Evolutionary conservation across 2,329 filamentous ascomycete species (phyloP).

Genomic region (Fusarium ambrosium): DNA sequence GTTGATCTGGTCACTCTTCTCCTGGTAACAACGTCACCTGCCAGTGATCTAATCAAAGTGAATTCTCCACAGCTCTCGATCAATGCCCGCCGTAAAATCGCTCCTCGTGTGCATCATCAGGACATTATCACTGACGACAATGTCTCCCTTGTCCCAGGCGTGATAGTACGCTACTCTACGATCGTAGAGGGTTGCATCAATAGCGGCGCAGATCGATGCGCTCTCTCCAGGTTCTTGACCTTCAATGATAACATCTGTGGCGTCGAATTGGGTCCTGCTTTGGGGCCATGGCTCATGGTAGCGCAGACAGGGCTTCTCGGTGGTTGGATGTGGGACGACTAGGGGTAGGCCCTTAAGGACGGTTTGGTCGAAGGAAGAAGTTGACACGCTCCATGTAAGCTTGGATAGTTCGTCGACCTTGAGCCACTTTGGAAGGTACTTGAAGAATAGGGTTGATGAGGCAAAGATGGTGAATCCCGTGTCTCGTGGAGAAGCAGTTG

Average conservation of each 20-base stretch:
- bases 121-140: conserved; percentile 67
- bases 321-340: conserved; percentile 60
- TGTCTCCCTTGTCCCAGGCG: conserved; percentile 67
- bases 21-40: background rate
- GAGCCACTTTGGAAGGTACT: conserved; percentile 57
- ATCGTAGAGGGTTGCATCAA: conserved; percentile 63
- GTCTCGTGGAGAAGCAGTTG: conserved; percentile 60
- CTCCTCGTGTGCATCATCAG: conserved; percentile 64
- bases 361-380: conserved; percentile 61
- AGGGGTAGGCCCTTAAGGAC: conserved; percentile 60
- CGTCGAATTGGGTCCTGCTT: conserved; percentile 64
- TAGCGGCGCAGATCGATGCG: conserved; percentile 52
- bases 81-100: conserved; percentile 58
- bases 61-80: conserved; percentile 65
- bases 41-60: conserved; percentile 59
- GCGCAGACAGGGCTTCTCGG: conserved; percentile 62
- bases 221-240: conserved; percentile 49
- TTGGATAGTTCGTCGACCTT: conserved; percentile 53
- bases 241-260: conserved; percentile 60
- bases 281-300: conserved; percentile 69
- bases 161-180: conserved; percentile 64
- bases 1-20: too few relatives aligned
- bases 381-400: conserved; percentile 64
- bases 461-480: conserved; percentile 69
- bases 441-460: conserved; percentile 63